Base-by-base conservation (phyloP, 2,329 filamentous ascomycete species). In the Exophiala xenobiotica region DNA sequence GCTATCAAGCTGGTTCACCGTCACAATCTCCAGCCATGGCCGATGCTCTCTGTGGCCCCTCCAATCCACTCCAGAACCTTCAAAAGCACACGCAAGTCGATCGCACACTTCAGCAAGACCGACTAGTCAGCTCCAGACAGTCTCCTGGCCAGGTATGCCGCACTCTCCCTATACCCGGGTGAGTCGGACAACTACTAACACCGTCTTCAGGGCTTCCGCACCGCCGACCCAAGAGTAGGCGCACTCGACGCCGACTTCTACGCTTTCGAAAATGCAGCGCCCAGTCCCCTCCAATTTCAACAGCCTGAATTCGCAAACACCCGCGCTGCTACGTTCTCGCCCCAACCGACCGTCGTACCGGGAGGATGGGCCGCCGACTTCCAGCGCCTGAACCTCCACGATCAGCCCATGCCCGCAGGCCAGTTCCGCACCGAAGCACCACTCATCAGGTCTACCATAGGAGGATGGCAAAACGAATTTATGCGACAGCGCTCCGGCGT, bases 1-100 rank as follows among this genome's bases (percentile, higher is more conserved):
- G n/a, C 1, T 35, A 16, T 35, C 20, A 11, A 11, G 19, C 29
- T 1, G 4, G 6, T 9, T 45, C 24, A 19, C 33, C 27, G n/a
- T 33, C 33, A 16, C 18, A 8, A 39, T 38, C 14, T 11, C n/a
- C 45, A 64, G 73, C 59, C 61, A 87, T 87, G 84, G 75, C 80
- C 46, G 83, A 87, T 63, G 77, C 79, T 61, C 73, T 88, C 49
- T 91, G 87, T 67, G 86, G 87, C 53, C 86, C 87, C 14, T 87
- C 87, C 9, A 90, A 87, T 69, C 79, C 86, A 57, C 79, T 88
- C 46, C 87, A 89, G 68, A 85, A 80, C 64, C 82, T 90, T 65
- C 80, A 86, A 63, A 83, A 86, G 62, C 86, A 90, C 67, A 74
- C 81, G 8, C 77, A 84, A 42, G 77, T 81, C 56, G 86, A 90